Percentiles rank a stretch among this genome's conserved stretches.
These are phyloP conservation scores for Cutaneotrichosporon arboriforme DNA, from an alignment of 1,284 basidiomycete species.

Conservation along the genomic window DNA sequence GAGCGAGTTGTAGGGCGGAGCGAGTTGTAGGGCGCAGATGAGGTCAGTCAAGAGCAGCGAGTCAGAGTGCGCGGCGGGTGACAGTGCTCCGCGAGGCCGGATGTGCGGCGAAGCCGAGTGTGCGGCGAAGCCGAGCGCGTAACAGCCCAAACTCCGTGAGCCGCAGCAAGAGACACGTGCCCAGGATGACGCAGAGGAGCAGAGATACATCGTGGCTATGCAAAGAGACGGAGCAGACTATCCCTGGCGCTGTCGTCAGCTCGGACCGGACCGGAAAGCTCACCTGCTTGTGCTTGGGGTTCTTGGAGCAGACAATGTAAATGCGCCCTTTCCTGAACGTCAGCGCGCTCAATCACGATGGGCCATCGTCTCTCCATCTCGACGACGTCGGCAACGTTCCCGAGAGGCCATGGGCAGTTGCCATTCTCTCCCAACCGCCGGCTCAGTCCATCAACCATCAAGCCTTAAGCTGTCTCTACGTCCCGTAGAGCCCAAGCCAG, in stretches of 20 bases:
- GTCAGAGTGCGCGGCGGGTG: not conserved
- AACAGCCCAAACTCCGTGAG: too few relatives aligned
- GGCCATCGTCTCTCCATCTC: too few relatives aligned
- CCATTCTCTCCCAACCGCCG: too few relatives aligned
- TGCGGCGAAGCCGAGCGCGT: not conserved
- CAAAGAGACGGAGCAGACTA: conserved; percentile 3
- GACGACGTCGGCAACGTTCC: too few relatives aligned
- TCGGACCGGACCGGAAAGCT: too few relatives aligned
- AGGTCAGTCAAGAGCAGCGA: too few relatives aligned
- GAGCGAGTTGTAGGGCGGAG: not conserved
- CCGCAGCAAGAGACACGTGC: not conserved
- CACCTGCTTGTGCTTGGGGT: conserved; percentile 98
- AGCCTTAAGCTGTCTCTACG: too few relatives aligned
- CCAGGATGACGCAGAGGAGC: not conserved
- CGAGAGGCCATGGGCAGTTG: too few relatives aligned
- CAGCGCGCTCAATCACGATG: too few relatives aligned
- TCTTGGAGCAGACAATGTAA: conserved; percentile 88
- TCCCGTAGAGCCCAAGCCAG: too few relatives aligned
- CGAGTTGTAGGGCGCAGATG: not conserved
- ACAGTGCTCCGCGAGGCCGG: too few relatives aligned
- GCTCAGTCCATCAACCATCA: too few relatives aligned
- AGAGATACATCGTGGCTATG: not conserved
- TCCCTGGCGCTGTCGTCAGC: conserved; percentile 14
- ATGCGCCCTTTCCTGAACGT: conserved; percentile 71
- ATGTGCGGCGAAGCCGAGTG: not conserved